Conservation (phyloP, 345 rosid species). For the Citropsis articulata region DNA sequence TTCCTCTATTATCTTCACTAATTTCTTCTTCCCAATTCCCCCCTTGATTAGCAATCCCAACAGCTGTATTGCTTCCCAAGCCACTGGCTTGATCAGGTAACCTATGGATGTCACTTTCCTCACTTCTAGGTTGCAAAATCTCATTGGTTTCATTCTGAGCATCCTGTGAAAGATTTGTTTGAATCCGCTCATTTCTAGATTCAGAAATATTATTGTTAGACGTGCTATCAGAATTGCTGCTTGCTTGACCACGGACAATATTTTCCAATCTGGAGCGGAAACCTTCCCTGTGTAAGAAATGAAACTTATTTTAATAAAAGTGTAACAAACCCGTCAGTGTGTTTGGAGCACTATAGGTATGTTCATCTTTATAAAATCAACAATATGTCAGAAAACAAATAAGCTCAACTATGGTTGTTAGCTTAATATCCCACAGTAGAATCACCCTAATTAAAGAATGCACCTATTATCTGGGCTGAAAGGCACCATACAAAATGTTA, state of each 20-base stretch:
- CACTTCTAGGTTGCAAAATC: constrained; percentile 39
- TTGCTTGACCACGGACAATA: constrained; percentile 63
- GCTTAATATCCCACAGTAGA: neutral
- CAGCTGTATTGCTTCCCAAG: constrained; percentile 34
- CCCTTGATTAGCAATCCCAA: constrained; percentile 36
- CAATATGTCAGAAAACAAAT: neutral
- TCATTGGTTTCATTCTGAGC: constrained; percentile 41
- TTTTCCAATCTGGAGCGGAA: constrained; percentile 74
- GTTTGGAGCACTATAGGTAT: neutral
- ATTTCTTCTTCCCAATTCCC: constrained; percentile 48
- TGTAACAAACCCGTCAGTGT: neutral
- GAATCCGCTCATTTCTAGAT: constrained; percentile 36
- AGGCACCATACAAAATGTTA: neutral
- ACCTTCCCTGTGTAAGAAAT: constrained; percentile 67
- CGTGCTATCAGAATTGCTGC: constrained; percentile 47
- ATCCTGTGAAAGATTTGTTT: constrained; percentile 40
- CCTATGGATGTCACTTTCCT: constrained; percentile 34
- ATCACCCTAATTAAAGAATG: neutral
- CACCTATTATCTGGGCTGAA: neutral
- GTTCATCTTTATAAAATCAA: neutral
- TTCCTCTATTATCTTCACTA: constrained; percentile 42
- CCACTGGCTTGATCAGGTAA: constrained; percentile 46
- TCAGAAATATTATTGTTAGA: constrained; percentile 40
- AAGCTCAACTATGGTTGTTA: neutral
- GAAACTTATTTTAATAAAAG: neutral